A percentile compares a stretch with the other conserved stretches of the same genome.
Conservation (phyloP, 177 flowering plant species). For the Vitis hybrid region DNA sequence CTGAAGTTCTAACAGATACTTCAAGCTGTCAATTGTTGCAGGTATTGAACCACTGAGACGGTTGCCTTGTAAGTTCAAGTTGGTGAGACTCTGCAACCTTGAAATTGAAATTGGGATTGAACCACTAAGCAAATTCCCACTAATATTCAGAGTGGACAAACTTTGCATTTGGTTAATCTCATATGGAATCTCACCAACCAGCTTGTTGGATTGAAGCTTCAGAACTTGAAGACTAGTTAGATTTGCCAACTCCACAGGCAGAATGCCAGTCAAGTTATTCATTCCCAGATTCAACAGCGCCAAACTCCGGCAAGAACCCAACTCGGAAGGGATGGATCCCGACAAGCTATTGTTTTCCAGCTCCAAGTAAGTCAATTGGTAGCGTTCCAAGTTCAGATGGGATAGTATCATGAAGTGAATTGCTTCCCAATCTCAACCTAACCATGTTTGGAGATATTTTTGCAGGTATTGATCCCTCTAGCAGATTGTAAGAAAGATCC, state of each 20-base stretch:
- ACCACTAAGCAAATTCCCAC: slow-evolving; percentile 54
- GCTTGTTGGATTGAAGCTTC: slow-evolving; percentile 46
- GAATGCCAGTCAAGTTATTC: slow-evolving; percentile 41
- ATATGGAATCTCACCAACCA: slow-evolving; percentile 53
- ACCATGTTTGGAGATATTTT: slow-evolving; percentile 38
- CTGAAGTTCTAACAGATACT: slow-evolving; percentile 49
- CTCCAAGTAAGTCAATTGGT: slow-evolving; percentile 53
- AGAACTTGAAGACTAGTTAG: slow-evolving; percentile 48
- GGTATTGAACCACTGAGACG: slow-evolving; percentile 63
- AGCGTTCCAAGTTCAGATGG: slow-evolving; percentile 31
- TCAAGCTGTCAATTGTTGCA: slow-evolving; percentile 18
- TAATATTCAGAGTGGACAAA: slow-evolving; percentile 41
- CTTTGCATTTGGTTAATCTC: slow-evolving; percentile 25
- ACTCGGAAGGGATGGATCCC: slow-evolving; percentile 44
- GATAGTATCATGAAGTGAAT: slow-evolving; percentile 43
- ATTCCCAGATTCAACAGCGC: slow-evolving; percentile 50
- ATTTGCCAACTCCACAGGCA: slow-evolving; percentile 47
- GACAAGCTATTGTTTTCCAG: slow-evolving; percentile 48
- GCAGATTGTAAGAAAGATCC: slow-evolving; percentile 51
- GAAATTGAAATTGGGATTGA: slow-evolving; percentile 50
- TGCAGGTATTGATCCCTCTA: slow-evolving; percentile 54
- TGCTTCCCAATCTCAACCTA: slow-evolving; percentile 63
- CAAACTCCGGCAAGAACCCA: slow-evolving; percentile 46
- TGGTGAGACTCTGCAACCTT: slow-evolving; percentile 30
- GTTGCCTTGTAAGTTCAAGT: slow-evolving; percentile 41